Percentiles rank a stretch among this genome's conserved stretches.
Conservation (phyloP, 2,329 filamentous ascomycete species). For the Trichoderma afroharzianum region DNA sequence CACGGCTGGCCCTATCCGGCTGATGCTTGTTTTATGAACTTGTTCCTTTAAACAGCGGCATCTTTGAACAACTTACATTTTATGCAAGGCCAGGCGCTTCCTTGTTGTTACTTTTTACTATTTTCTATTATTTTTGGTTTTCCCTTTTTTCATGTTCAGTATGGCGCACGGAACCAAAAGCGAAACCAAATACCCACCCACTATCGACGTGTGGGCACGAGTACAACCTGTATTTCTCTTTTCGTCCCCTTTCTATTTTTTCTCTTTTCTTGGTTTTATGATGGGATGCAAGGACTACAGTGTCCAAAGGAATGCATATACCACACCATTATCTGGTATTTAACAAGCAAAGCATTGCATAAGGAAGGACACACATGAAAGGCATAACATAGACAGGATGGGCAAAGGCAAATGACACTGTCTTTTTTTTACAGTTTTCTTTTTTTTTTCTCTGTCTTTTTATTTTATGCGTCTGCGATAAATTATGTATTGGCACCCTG, state of each 20-base stretch:
- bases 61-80: background rate
- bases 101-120: slow-evolving; percentile 21
- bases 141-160: slow-evolving; percentile 27
- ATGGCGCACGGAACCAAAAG: slow-evolving; percentile 32
- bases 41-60: slow-evolving; percentile 9
- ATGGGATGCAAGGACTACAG: slow-evolving; percentile 9
- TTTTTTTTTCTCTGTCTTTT: background rate
- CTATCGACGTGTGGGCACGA: slow-evolving; percentile 22
- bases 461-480: background rate
- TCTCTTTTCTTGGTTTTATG: background rate
- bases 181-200: slow-evolving; percentile 30
- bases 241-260: background rate
- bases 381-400: slow-evolving; percentile 17
- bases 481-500: slow-evolving; percentile 14
- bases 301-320: slow-evolving; percentile 14
- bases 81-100: background rate
- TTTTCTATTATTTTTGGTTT: slow-evolving; percentile 20
- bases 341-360: slow-evolving; percentile 17
- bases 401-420: slow-evolving; percentile 12
- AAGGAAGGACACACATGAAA: slow-evolving; percentile 15
- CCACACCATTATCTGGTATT: slow-evolving; percentile 9
- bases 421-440: slow-evolving; percentile 9
- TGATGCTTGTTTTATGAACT: slow-evolving; percentile 6
- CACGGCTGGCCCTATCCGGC: background rate
- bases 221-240: background rate